These are phyloP conservation scores for Zymoseptoria pseudotritici DNA, from an alignment of 2,329 filamentous ascomycete genomes.

Conservation along the genomic window DNA sequence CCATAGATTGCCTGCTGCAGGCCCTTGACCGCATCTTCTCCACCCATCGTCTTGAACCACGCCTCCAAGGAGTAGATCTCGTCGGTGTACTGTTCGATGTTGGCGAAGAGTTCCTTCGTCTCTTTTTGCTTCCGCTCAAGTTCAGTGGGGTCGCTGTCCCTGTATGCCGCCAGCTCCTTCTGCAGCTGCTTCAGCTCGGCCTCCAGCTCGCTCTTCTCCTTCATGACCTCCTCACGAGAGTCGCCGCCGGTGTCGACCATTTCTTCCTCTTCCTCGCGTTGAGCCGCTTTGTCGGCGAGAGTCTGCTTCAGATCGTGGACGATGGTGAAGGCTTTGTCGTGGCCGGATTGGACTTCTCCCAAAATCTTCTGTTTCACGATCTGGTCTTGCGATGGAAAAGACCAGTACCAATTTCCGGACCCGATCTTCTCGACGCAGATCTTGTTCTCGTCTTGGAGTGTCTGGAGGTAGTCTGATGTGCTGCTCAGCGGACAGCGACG, in stretches of 20 bases:
- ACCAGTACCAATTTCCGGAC: conserved; percentile 67
- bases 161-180: conserved; percentile 38
- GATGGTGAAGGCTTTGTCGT: conserved; percentile 30
- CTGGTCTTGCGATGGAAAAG: conserved; percentile 53
- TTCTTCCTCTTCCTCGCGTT: conserved; percentile 33
- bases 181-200: conserved; percentile 33
- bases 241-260: conserved; percentile 29
- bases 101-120: conserved; percentile 21
- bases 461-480: conserved; percentile 51
- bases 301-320: conserved; percentile 35
- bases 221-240: conserved; percentile 32
- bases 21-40: conserved; percentile 37
- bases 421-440: conserved; percentile 63
- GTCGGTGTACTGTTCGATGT: conserved; percentile 36
- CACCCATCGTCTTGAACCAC: conserved; percentile 35
- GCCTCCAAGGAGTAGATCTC: conserved; percentile 41
- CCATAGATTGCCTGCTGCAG: conserved; percentile 45
- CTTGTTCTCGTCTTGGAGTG: conserved; percentile 53
- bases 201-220: conserved; percentile 30
- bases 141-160: conserved; percentile 40
- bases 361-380: conserved; percentile 37
- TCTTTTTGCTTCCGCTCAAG: conserved; percentile 35
- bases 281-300: conserved; percentile 33
- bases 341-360: conserved; percentile 31
- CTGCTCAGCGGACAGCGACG: background rate